Base-by-base conservation (phyloP, 1,284 basidiomycete genomes). In the Rhodotorula sp. region DNA sequence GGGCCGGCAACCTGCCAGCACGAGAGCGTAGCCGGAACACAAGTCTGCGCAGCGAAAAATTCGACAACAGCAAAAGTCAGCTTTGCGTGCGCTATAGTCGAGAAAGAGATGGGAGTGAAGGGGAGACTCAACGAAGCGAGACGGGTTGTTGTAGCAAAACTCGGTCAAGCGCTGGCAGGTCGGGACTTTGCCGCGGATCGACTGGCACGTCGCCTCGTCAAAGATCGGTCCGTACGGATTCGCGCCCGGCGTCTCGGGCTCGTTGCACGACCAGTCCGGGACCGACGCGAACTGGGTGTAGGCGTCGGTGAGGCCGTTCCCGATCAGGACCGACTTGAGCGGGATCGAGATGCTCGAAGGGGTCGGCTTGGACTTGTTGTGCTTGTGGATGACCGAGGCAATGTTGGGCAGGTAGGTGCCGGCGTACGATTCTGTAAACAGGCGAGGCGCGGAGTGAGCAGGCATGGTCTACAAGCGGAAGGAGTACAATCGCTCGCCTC, bases 191-290 rank as follows among this genome's bases (percentile, higher is more conserved):
- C 70, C 55, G 24, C 68, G 75, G 51, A 84, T 75, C 63, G 76
- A 78, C 45, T 78, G 73, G 71, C 83, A 83, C 64, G 81, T 78
- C 14, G 74, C 64, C 64, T 79, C 76, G 59, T 82, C 80, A 64
- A 80, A 80, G 56, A 82, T 80, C 5, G 79, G 82, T 79, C 53
- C 75, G 67, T 42, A 77, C 74, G 69, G 69, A 66, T 62, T 80
- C 70, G 74, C 80, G 69, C 73, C 80, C 30, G 30, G 48, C 78
- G 80, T 89, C 15, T 18, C 24, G 30, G 30, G 46, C 26, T 49
- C n/a, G 87, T 88, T 84, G 78, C 93, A 95, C 29, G 86, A 87
- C 79, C 88, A 95, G 75, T 94, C 91, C 0, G 90, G 88, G 22
- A 95, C 83, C 29, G 75, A 73, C 3, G 79, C 78, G 75, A 83